phyloP scores from a whole-genome alignment of 768 basidiomycete genomes.

The Termitomyces sp. region DNA sequence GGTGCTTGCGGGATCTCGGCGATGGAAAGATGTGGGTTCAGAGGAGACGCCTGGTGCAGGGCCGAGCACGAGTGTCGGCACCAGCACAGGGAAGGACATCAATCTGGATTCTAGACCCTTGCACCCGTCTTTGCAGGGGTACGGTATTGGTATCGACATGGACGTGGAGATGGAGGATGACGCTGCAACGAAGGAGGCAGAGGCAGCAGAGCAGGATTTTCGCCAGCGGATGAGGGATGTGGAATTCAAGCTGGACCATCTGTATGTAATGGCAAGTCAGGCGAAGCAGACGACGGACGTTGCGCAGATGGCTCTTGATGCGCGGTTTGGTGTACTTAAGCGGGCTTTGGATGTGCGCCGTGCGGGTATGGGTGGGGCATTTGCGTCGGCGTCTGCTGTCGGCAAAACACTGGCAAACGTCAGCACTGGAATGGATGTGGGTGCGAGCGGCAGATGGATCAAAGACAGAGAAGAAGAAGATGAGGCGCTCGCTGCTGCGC shows the following conservation, averaged over 20 bases:
- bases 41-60: background rate
- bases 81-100: constrained; percentile 2
- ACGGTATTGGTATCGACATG: constrained; percentile 8
- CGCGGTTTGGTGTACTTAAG: constrained; percentile 56
- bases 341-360: constrained; percentile 39
- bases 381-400: too few relatives aligned
- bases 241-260: constrained; percentile 53
- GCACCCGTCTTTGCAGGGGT: background rate
- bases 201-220: background rate
- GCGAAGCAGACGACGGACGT: constrained; percentile 46
- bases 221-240: constrained; percentile 34
- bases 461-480: constrained; percentile 13
- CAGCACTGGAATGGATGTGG: background rate
- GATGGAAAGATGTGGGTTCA: constrained; percentile 2
- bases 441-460: background rate
- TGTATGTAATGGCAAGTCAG: constrained; percentile 48
- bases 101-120: constrained; percentile 8
- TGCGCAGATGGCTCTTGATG: constrained; percentile 53
- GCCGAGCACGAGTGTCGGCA: background rate
- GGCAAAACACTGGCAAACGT: constrained; percentile 11
- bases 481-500: constrained; percentile 52
- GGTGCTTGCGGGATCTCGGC: constrained; percentile 12
- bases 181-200: constrained; percentile 11
- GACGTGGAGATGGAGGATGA: constrained; percentile 5
- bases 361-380: background rate